These are phyloP conservation scores for Peronosclerospora sorghi DNA, from an alignment of 352 stramenopile species.

Conservation along the genomic window DNA sequence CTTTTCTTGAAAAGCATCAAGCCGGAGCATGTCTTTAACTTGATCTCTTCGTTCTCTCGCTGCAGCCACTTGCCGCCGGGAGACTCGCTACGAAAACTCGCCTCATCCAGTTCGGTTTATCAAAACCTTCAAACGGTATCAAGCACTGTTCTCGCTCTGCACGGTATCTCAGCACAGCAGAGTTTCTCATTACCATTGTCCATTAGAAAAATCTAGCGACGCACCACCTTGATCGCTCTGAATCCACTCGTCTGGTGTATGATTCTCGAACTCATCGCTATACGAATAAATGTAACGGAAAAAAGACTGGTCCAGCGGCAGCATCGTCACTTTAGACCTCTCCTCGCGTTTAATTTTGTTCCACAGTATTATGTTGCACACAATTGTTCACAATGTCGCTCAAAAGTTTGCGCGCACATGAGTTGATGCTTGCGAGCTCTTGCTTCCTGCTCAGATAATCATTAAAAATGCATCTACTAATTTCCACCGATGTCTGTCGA, in stretches of 20 bases:
- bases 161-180: constrained; percentile 56
- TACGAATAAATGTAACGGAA: constrained; percentile 87
- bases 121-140: constrained; percentile 79
- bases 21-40: constrained; percentile 80
- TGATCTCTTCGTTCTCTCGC: constrained; percentile 53
- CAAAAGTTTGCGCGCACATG: too few relatives aligned
- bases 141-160: constrained; percentile 51
- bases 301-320: constrained; percentile 86
- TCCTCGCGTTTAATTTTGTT: too few relatives aligned
- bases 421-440: constrained; percentile 49
- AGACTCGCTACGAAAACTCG: constrained; percentile 81
- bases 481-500: constrained; percentile 78
- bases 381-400: too few relatives aligned
- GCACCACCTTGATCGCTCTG: constrained; percentile 25
- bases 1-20: constrained; percentile 83
- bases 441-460: constrained; percentile 53
- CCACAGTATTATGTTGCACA: too few relatives aligned
- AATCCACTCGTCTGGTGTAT: constrained; percentile 71
- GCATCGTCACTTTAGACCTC: constrained; percentile 5
- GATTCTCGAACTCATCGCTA: constrained; percentile 73
- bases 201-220: constrained; percentile 79
- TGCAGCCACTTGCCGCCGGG: constrained; percentile 51
- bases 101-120: constrained; percentile 78
- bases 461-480: constrained; percentile 47
- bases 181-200: constrained; percentile 76